Base-by-base conservation (phyloP, 345 rosid species). In the Populus pruinosa region DNA sequence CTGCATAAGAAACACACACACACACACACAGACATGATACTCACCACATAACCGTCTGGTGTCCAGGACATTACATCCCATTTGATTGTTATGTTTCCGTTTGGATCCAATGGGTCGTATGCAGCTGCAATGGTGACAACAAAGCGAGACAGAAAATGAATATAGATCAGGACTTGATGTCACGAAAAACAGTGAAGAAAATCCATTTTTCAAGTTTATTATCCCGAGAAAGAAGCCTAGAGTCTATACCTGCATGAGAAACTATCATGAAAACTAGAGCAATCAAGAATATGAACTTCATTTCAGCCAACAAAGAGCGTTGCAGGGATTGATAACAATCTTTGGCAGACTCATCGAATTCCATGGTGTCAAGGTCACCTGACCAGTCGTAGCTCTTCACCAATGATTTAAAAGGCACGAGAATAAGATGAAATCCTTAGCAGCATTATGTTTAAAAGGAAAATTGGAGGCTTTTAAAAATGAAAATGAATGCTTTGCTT, bases 1-100 rank as follows among this genome's bases (percentile, higher is more conserved):
- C 78, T 90, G 91, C 21, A 93, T 91, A 70, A 47, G 95, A 89
- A 83, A 65, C 49, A 9, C 56, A 61, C 2, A 31, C 2, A 31
- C 31, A 31, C 31, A 33, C 35, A 33, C 5, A 33, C 5, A 31
- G 35, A 55, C 21, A 29, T 38, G 16, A 67, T 18, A 36, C 83
- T 79, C 74, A 83, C 89, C 61, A 79, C 83, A 64, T 83, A 83
- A 27, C 89, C 89, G 72, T 85, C 89, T 6, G 82, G 69, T 23
- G 76, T 83, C 85, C 85, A 83, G 50, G 85, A 62, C 68, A 43
- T 35, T 8, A 83, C 72, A 56, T 83, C 85, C 83, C 85, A 83
- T 73, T 77, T 79, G 63, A 83, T 83, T 3, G 74, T 79, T 23
- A 76, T 77, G 81, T 70, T 77, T 67, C 86, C 83, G 41, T 53